Evolutionary conservation across 768 basidiomycete species (phyloP), one percentile per base, ranked within the genome.

Genomic region (Hemileccinum impolitum): DNA sequence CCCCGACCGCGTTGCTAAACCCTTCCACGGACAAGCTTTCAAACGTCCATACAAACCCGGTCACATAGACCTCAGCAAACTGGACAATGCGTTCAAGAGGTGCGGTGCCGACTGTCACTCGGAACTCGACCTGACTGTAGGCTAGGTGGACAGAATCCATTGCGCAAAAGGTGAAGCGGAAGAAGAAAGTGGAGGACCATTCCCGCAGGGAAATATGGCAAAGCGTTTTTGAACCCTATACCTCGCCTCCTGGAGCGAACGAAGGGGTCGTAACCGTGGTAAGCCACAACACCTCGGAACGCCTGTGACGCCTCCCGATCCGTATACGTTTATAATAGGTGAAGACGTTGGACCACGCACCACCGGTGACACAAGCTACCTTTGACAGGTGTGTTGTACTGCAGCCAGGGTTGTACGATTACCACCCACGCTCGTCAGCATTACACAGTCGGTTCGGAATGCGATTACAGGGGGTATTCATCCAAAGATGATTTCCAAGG

Each of bases 401-500:
- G 17, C 7, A 10, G 38, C 25, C 19, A 11, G 31, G 14, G 32
- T 36, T 18, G 52, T 40, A 43, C 19, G 30, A 46, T 26, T 40
- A 28, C 50, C 26, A 47, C 56, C 53, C 41, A 60, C 52, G 30
- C 36, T 44, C 14, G 47, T 26, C 40, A 88, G 86, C 45, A 60
- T 85, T 14, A 80, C 80, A 14, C 74, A 82, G 59, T 80, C 81
- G 26, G 82, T 90, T 14, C 80, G 77, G 60, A 74, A 67, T 50
- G 87, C 89, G 13, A 87, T 94, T 54, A 51, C 71, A 6, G 85
- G 84, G 19, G 90, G 90, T 12, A 77, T 90, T 37, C 90, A 94
- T 58, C 92, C 92, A 10, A 90, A 92, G 66, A 88, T 94, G 81
- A 94, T 94, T 43, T 69, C 80, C 5, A 93, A 92, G 60, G 93